Base-by-base conservation (phyloP, 2,329 filamentous ascomycete genomes). In the Pyrenophora teres region DNA sequence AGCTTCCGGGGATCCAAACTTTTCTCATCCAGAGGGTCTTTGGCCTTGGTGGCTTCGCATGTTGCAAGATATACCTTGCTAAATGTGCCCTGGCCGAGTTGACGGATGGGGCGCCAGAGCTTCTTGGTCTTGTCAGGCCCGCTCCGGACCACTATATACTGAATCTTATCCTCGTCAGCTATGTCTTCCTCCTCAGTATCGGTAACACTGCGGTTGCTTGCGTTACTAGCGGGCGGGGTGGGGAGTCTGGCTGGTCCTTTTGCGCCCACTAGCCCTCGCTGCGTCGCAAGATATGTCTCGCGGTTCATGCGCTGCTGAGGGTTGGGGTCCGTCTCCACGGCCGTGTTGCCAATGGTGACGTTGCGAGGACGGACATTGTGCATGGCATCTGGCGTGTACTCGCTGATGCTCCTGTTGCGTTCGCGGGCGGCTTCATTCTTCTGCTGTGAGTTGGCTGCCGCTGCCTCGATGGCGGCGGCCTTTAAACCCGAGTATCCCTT, bases 41-140 rank as follows among this genome's bases (percentile, higher is more conserved):
- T 74, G 65, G 63, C 67, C 51, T 64, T 62, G 25, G 76, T 74
- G 35, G 85, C 82, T 68, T 95, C 86, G 65, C 89, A 91, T 9
- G 92, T 96, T 4, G 92, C 94, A 36, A 99, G 80, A 76, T 95
- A 88, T 16, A 99, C 94, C 67, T 90, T 90, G 71, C 92, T 97
- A 73, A 99, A 99, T 0, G 94, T 97, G 32, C 94, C 94, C 65
- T 96, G 90, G 4, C 94, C 94, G 5, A 99, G 82, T 59, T 87
- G 78, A 52, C 89, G 87, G 33, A 99, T 76, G 10, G 88, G 88
- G 60, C 89, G 84, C 86, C 94, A 99, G 16, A 85, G 80, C 70
- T 92, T 92, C 59, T 84, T 90, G 85, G 42, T 82, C 78, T 87
- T 59, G 87, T 64, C 89, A 81, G 67, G 92, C 40, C 77, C 76